Conservation (phyloP, 176 grass and related monocot genomes). For the Paspalum vaginatum region DNA sequence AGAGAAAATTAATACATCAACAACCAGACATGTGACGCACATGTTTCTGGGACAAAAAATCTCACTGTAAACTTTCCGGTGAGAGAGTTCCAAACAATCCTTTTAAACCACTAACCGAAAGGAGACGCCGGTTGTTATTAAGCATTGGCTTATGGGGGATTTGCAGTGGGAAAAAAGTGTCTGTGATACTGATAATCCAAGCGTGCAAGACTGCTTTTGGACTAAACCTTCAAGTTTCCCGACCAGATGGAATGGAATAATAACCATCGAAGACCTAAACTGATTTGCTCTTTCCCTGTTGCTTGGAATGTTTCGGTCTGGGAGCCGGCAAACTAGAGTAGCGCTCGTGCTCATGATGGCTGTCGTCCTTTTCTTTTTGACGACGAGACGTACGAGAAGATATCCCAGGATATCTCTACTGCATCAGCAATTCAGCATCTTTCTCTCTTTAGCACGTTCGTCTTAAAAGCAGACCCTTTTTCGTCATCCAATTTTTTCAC, state of each 20-base stretch:
- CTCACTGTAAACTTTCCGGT: too few relatives aligned
- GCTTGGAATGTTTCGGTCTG: conserved; percentile 3
- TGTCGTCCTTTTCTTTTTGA: neutral
- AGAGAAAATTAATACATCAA: neutral
- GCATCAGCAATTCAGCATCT: neutral
- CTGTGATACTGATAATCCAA: neutral
- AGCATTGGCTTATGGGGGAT: neutral
- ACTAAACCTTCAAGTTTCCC: neutral
- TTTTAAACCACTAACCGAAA: conserved; percentile 33
- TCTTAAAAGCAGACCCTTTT: too few relatives aligned
- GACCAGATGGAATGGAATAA: neutral
- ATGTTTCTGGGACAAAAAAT: too few relatives aligned
- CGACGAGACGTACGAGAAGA: neutral
- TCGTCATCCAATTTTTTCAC: neutral
- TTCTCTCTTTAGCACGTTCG: neutral
- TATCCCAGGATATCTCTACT: too few relatives aligned
- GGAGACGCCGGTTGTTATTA: neutral
- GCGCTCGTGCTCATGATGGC: neutral
- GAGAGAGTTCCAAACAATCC: too few relatives aligned
- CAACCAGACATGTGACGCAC: too few relatives aligned
- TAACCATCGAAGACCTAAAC: neutral
- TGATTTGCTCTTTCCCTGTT: neutral
- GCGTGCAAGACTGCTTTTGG: neutral
- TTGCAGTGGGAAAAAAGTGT: neutral
- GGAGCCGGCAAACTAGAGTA: neutral